A percentile compares a stretch with the other conserved stretches of the same genome.
Evolutionary conservation across 176 grass and related monocot species (phyloP).

Genomic region (Rhynchospora pubera): DNA sequence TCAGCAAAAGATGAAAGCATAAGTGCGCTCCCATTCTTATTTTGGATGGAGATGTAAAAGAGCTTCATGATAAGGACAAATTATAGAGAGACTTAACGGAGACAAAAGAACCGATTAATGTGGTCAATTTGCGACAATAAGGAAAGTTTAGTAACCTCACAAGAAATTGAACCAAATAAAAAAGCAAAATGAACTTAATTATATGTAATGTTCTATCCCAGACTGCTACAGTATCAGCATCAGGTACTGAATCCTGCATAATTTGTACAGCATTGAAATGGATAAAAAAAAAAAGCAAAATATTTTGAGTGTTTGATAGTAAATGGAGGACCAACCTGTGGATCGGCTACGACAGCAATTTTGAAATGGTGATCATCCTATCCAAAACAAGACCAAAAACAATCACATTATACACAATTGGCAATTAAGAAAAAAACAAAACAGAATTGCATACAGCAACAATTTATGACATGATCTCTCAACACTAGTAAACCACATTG

Average conservation of each 20-base stretch:
- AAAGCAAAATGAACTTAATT: neutral
- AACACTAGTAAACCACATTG: neutral
- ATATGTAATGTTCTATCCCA: neutral
- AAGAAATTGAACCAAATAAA: neutral
- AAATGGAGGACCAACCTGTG: slow-evolving; percentile 51
- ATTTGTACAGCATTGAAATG: neutral
- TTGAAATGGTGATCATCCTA: slow-evolving; percentile 55
- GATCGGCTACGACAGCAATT: slow-evolving; percentile 80
- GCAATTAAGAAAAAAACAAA: neutral
- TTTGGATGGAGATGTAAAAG: neutral
- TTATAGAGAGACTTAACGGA: neutral
- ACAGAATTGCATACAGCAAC: neutral
- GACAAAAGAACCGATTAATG: neutral
- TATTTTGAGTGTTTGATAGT: neutral
- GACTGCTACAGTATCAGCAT: neutral
- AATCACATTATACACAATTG: neutral
- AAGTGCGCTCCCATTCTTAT: neutral
- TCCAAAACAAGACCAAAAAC: slow-evolving; percentile 14
- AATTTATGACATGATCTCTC: neutral
- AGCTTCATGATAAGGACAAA: neutral
- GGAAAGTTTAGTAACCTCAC: neutral
- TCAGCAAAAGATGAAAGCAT: neutral
- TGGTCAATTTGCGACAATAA: neutral
- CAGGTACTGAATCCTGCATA: neutral
- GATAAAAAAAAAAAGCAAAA: neutral